Evolutionary conservation across 2,329 filamentous ascomycete species (phyloP).

Genomic region (Endothia cerciana): DNA sequence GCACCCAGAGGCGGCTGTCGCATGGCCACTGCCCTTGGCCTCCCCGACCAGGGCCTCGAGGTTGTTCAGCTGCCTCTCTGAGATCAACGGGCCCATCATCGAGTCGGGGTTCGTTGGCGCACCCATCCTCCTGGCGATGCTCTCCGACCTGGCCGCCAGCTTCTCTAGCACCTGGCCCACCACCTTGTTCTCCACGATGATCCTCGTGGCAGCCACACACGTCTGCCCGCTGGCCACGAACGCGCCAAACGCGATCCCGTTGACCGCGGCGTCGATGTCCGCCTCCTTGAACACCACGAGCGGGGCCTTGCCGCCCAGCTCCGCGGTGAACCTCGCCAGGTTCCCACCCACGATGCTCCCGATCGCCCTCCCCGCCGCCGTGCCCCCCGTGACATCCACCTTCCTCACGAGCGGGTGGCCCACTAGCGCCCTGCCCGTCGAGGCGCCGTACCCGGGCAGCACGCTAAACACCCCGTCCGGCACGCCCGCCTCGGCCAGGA

Average conservation of each 20-base stretch:
- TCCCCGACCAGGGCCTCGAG: constrained; percentile 69
- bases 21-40: constrained; percentile 58
- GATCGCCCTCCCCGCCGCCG: constrained; percentile 68
- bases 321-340: constrained; percentile 70
- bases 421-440: constrained; percentile 58
- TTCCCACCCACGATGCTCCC: constrained; percentile 68
- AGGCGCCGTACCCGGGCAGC: constrained; percentile 56
- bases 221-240: constrained; percentile 61
- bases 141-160: constrained; percentile 67
- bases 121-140: constrained; percentile 58
- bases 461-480: constrained; percentile 72
- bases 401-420: constrained; percentile 61
- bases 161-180: constrained; percentile 66
- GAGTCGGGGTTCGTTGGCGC: constrained; percentile 58
- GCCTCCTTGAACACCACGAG: constrained; percentile 69
- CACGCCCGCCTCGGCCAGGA: constrained; percentile 69
- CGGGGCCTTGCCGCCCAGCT: constrained; percentile 73
- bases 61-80: constrained; percentile 63
- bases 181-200: constrained; percentile 73
- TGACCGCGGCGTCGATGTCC: constrained; percentile 67
- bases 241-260: constrained; percentile 66
- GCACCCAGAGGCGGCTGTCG: constrained; percentile 48
- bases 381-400: constrained; percentile 78
- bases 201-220: constrained; percentile 71
- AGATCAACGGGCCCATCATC: constrained; percentile 68